Evolutionary conservation across 1,284 basidiomycete genomes (phyloP).

Genomic region (Afroboletus lepidellus): DNA sequence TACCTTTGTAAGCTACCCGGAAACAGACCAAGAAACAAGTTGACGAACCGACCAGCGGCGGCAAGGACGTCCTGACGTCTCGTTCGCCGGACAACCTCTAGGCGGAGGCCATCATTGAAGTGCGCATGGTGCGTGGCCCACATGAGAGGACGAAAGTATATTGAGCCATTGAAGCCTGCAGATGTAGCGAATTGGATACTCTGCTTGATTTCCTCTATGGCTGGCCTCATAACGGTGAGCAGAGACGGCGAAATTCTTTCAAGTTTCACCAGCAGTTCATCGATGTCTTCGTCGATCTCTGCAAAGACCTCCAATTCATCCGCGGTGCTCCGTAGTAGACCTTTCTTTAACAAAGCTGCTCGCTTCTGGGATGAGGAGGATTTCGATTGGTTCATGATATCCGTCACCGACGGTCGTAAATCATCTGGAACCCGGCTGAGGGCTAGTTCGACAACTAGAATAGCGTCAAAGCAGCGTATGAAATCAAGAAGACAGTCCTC

Average conservation of each 20-base stretch:
- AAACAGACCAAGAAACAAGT: background rate
- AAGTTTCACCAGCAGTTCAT: slow-evolving; percentile 51
- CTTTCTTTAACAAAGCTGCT: slow-evolving; percentile 62
- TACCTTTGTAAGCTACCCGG: background rate
- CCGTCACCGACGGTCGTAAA: slow-evolving; percentile 50
- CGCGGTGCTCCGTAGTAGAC: slow-evolving; percentile 55
- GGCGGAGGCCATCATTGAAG: slow-evolving; percentile 73
- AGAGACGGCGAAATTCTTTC: slow-evolving; percentile 62
- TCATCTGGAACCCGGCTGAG: slow-evolving; percentile 59
- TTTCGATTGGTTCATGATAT: slow-evolving; percentile 63
- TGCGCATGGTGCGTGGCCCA: slow-evolving; percentile 57
- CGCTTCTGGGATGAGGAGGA: slow-evolving; percentile 68
- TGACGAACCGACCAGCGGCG: slow-evolving; percentile 69
- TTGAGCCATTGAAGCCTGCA: slow-evolving; percentile 60
- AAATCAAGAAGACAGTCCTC: slow-evolving; percentile 24
- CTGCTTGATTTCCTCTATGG: slow-evolving; percentile 61
- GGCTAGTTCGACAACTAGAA: slow-evolving; percentile 60
- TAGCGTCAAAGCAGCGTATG: background rate
- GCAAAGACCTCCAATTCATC: slow-evolving; percentile 71
- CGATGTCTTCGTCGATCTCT: slow-evolving; percentile 64
- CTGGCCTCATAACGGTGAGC: slow-evolving; percentile 44
- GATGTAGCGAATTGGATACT: slow-evolving; percentile 61
- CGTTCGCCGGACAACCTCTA: slow-evolving; percentile 69
- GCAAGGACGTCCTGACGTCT: slow-evolving; percentile 76
- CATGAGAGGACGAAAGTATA: slow-evolving; percentile 75